These are phyloP conservation scores for Quercus lobata DNA, from an alignment of 331 rosid species.

Conservation along the genomic window DNA sequence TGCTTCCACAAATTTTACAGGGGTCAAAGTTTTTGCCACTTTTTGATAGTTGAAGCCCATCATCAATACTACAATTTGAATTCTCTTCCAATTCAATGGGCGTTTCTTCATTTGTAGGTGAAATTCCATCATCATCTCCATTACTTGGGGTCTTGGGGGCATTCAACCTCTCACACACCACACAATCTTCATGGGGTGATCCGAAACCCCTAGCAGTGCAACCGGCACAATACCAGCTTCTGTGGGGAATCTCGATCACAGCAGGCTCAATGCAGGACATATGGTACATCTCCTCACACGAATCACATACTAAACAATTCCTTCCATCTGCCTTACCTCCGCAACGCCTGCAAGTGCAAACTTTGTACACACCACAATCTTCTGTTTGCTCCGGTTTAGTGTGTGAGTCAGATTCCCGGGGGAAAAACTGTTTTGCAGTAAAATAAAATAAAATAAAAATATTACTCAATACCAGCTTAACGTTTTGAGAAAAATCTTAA, in stretches of 20 bases:
- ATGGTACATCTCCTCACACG: conserved; percentile 93
- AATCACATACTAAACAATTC: conserved; percentile 87
- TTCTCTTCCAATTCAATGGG: conserved; percentile 40
- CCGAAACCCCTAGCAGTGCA: conserved; percentile 59
- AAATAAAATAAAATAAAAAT: conserved; percentile 24
- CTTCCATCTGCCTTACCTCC: conserved; percentile 69
- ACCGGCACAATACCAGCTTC: conserved; percentile 79
- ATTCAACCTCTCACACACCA: conserved; percentile 72
- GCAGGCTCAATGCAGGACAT: conserved; percentile 85
- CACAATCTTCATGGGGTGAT: conserved; percentile 68
- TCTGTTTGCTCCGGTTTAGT: conserved; percentile 57
- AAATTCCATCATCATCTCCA: conserved; percentile 35
- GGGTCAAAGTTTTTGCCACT: background rate
- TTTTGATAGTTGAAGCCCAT: conserved; percentile 33
- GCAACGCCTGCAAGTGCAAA: conserved; percentile 66
- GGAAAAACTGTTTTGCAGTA: conserved; percentile 38
- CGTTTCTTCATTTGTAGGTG: conserved; percentile 39
- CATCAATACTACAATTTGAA: conserved; percentile 41
- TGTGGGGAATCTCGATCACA: conserved; percentile 67
- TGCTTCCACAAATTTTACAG: conserved; percentile 67
- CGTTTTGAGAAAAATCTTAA: conserved; percentile 12
- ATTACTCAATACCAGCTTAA: conserved; percentile 14
- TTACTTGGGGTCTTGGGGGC: conserved; percentile 26
- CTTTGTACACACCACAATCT: conserved; percentile 31
- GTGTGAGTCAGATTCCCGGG: conserved; percentile 49